Conservation (phyloP, 495 filamentous ascomycete genomes). For the Talaromyces trachyspermus region DNA sequence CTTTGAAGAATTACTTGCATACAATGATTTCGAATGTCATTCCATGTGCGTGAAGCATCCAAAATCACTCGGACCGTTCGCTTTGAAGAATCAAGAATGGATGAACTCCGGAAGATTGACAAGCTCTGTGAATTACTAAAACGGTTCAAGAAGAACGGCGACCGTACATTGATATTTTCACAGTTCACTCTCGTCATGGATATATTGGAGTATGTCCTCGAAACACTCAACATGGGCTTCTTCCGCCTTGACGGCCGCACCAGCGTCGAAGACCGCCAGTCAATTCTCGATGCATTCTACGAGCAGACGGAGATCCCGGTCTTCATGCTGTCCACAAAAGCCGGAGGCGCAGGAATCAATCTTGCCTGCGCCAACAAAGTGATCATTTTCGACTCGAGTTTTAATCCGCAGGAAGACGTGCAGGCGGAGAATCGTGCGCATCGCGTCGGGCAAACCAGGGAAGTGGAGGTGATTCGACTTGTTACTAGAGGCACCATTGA, state of each 20-base stretch:
- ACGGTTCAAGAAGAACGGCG: slow-evolving; percentile 70
- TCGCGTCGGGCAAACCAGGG: slow-evolving; percentile 80
- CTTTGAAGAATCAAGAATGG: slow-evolving; percentile 70
- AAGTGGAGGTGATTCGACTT: slow-evolving; percentile 79
- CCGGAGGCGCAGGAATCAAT: slow-evolving; percentile 93
- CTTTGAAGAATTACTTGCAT: slow-evolving; percentile 60
- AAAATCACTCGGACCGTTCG: slow-evolving; percentile 59
- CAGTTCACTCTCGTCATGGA: slow-evolving; percentile 90
- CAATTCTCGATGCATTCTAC: slow-evolving; percentile 75
- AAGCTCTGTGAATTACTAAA: slow-evolving; percentile 65
- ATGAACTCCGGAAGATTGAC: slow-evolving; percentile 89
- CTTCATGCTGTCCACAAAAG: slow-evolving; percentile 87
- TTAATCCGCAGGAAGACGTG: slow-evolving; percentile 94
- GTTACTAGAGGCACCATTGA: slow-evolving; percentile 83
- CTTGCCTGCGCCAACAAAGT: slow-evolving; percentile 93
- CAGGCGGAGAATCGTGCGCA: slow-evolving; percentile 97
- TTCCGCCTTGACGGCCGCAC: slow-evolving; percentile 82
- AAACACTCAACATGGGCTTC: slow-evolving; percentile 64
- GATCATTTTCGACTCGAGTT: slow-evolving; percentile 89
- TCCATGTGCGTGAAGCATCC: slow-evolving; percentile 66
- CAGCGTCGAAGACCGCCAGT: slow-evolving; percentile 72
- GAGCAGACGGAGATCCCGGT: slow-evolving; percentile 70
- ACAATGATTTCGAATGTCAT: slow-evolving; percentile 80
- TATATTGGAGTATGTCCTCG: slow-evolving; percentile 75
- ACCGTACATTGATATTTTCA: slow-evolving; percentile 81